phyloP scores from a whole-genome alignment of 108 stramenopile species.

The Cyclostephanos tholiformis region DNA sequence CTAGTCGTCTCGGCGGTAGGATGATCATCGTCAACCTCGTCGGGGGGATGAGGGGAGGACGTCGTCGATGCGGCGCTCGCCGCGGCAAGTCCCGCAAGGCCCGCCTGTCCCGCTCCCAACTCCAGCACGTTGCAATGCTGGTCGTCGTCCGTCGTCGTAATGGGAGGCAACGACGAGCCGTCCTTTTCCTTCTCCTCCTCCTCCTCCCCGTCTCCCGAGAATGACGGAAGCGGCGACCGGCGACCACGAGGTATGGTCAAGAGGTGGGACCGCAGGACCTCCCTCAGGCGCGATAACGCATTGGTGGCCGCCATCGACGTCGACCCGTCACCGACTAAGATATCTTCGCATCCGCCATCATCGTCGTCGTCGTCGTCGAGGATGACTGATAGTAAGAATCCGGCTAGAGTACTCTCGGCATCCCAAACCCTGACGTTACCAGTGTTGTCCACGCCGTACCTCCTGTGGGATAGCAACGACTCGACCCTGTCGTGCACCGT shows the following conservation, averaged over 20 bases:
- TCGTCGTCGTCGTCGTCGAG: constrained; percentile 38
- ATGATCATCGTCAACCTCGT: not conserved
- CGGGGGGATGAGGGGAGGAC: too few relatives aligned
- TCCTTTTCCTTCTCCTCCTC: too few relatives aligned
- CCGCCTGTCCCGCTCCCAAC: constrained; percentile 84
- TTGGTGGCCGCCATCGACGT: not conserved
- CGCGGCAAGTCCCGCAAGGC: constrained; percentile 63
- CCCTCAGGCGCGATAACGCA: constrained; percentile 7
- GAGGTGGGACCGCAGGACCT: constrained; percentile 22
- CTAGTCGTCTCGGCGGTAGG: too few relatives aligned
- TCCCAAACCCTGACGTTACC: constrained; percentile 87
- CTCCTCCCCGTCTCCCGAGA: too few relatives aligned
- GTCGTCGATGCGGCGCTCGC: not conserved
- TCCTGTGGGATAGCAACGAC: constrained; percentile 53
- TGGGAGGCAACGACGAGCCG: not conserved
- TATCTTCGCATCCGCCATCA: constrained; percentile 9
- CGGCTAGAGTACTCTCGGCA: constrained; percentile 67
- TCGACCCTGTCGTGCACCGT: constrained; percentile 22
- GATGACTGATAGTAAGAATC: constrained; percentile 33
- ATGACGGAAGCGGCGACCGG: too few relatives aligned
- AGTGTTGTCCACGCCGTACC: constrained; percentile 76
- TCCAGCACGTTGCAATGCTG: constrained; percentile 54
- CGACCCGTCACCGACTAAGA: not conserved
- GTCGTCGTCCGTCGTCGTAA: not conserved
- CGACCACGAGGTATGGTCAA: not conserved